phyloP scores from a whole-genome alignment of 1,139 yeast genomes.

The Nakaseomyces nivariensis region DNA sequence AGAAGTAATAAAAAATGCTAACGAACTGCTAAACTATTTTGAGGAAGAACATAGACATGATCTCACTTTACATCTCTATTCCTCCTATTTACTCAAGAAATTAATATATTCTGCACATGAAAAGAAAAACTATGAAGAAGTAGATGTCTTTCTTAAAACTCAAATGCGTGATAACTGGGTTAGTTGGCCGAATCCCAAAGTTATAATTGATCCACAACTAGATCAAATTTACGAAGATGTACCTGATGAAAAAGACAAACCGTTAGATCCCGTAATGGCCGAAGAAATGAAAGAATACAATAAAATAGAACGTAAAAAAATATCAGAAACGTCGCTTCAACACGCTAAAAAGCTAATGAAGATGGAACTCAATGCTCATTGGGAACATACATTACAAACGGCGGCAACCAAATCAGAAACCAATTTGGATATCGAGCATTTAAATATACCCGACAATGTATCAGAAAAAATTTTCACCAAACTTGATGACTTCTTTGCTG shows the following conservation, averaged over 20 bases:
- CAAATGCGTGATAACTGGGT: conserved; percentile 27
- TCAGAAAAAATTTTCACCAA: conserved; percentile 15
- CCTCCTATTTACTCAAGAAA: conserved; percentile 23
- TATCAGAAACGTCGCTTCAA: conserved; percentile 17
- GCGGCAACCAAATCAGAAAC: conserved; percentile 11
- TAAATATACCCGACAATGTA: conserved; percentile 16
- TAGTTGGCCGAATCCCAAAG: conserved; percentile 26
- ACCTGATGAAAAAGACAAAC: background rate
- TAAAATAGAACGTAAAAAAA: conserved; percentile 14
- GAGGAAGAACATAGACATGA: conserved; percentile 26
- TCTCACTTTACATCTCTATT: conserved; percentile 25
- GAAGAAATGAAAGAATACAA: background rate
- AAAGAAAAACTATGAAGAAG: conserved; percentile 17
- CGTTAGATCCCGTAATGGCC: background rate
- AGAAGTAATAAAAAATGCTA: conserved; percentile 14
- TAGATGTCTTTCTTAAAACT: conserved; percentile 19
- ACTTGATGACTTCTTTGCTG: conserved; percentile 22
- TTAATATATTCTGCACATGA: conserved; percentile 22
- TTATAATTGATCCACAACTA: conserved; percentile 23
- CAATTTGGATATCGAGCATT: conserved; percentile 20
- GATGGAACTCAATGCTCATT: conserved; percentile 22
- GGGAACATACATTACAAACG: conserved; percentile 19
- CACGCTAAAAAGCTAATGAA: conserved; percentile 21
- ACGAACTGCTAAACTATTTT: conserved; percentile 21
- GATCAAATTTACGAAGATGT: conserved; percentile 22